Evolutionary conservation across 345 rosid species (phyloP).

Genomic region (Viola odorata): DNA sequence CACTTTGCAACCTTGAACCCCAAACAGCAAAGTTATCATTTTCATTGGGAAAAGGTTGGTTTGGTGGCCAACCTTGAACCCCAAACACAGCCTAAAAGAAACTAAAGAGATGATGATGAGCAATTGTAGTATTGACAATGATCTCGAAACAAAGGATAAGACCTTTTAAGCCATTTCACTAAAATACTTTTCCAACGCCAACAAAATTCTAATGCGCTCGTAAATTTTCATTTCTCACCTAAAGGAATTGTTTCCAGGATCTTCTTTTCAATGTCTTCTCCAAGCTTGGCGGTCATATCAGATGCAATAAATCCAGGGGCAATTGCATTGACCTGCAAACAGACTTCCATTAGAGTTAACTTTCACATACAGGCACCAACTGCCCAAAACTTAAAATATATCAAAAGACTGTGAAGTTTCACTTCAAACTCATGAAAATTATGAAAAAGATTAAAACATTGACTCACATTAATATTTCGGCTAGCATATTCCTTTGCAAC

Average conservation of each 20-base stretch:
- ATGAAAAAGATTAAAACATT: constrained; percentile 1
- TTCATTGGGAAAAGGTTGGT: too few species aligned
- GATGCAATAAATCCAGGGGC: constrained; percentile 91
- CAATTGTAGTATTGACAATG: not conserved
- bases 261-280: constrained; percentile 87
- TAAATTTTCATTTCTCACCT: constrained; percentile 38
- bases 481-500: constrained; percentile 86
- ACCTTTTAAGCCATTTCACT: not conserved
- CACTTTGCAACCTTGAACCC: too few species aligned
- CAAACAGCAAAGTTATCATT: too few species aligned
- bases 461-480: constrained; percentile 77
- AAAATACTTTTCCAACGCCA: not conserved
- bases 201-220: not conserved
- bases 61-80: too few species aligned
- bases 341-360: constrained; percentile 5
- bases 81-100: too few species aligned
- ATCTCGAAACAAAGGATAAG: not conserved
- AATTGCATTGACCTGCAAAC: constrained; percentile 74
- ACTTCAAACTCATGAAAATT: not conserved
- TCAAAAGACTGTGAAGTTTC: not conserved
- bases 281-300: constrained; percentile 70
- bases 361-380: constrained; percentile 2
- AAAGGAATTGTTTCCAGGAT: constrained; percentile 76
- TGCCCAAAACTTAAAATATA: not conserved
- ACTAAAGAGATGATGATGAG: too few species aligned